Evolutionary conservation across 2,329 filamentous ascomycete species (phyloP), one percentile per base, ranked within the genome.

Genomic region (Fusarium subglutinans): DNA sequence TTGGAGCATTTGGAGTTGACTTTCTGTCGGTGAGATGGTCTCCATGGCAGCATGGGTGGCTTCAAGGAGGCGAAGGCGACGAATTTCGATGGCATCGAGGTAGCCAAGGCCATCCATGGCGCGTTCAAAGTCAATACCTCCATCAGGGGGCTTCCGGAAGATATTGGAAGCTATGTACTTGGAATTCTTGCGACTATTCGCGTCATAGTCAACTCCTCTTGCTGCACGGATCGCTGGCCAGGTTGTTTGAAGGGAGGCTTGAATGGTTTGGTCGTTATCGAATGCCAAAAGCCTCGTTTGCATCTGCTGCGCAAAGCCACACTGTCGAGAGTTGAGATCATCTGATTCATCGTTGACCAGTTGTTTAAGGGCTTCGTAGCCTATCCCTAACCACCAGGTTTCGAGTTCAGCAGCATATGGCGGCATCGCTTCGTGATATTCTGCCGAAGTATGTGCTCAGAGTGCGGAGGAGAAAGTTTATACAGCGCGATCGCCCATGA

Each of bases 81-180:
- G 80, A 38, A 76, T 63, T 59, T 84, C 82, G 54, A 81, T 74
- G 17, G 76, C 72, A 63, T 83, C 81, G 9, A 84, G 72, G 33
- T 75, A 76, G 3, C 75, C 79, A 5, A 84, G 72, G 2, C 79
- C 82, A 18, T 79, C 74, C 60, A 84, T 78, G 5, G 74, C 79
- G 6, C 55, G 66, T 13, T 63, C 51, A 18, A 66, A 41, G 51
- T 80, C 65, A n/a, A 82, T 74, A 6, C 80, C 81, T 20, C 78
- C 80, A 41, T 79, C 63, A n/a, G 76, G 66, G 2, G 65, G 45
- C 12, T 65, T 72, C 22, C 60, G 77, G 59, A 84, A 83, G 35
- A 82, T 78, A 53, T 45, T 56, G 20, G 69, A 51, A 4, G 73
- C 66, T 20, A 77, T 72, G 28, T 77, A 73, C n/a, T 63, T 66